A percentile compares a stretch with the other conserved stretches of the same genome.
phyloP scores from a whole-genome alignment of 2,329 filamentous ascomycete species.

The Fusarium graminum region DNA sequence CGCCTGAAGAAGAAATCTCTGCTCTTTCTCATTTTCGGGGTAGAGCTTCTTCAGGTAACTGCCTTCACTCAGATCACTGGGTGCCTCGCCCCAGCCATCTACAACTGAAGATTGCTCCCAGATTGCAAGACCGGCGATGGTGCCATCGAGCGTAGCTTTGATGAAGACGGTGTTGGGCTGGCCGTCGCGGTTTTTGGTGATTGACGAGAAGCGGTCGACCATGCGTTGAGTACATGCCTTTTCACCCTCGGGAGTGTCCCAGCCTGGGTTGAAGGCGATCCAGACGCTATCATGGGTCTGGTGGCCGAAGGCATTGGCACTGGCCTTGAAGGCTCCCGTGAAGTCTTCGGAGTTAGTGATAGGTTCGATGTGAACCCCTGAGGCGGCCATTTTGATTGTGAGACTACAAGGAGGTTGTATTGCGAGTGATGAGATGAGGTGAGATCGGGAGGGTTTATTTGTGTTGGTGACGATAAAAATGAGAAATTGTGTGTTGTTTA shows the following conservation, averaged over 20 bases:
- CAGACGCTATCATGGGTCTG: slow-evolving; percentile 66
- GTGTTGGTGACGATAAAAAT: background rate
- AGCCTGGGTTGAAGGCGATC: slow-evolving; percentile 65
- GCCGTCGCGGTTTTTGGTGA: slow-evolving; percentile 58
- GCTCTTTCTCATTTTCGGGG: slow-evolving; percentile 59
- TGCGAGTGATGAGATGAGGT: background rate
- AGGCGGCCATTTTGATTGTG: background rate
- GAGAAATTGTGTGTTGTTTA: slow-evolving; percentile 5
- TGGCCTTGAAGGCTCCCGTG: slow-evolving; percentile 43
- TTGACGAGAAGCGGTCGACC: slow-evolving; percentile 56
- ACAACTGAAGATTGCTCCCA: slow-evolving; percentile 67
- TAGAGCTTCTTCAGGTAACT: slow-evolving; percentile 56
- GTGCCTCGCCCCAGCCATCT: slow-evolving; percentile 61
- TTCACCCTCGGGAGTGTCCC: slow-evolving; percentile 64
- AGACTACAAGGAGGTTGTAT: rapidly evolving
- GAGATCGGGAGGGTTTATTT: background rate
- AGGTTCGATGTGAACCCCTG: slow-evolving; percentile 46
- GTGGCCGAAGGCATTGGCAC: slow-evolving; percentile 59
- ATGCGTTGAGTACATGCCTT: slow-evolving; percentile 55
- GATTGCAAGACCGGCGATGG: slow-evolving; percentile 66
- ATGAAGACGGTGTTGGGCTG: slow-evolving; percentile 65
- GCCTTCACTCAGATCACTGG: slow-evolving; percentile 49
- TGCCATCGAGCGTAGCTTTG: slow-evolving; percentile 62
- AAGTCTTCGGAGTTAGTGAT: slow-evolving; percentile 50
- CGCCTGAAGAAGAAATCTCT: slow-evolving; percentile 61